Evolutionary conservation across 163 green algal genomes (phyloP).

Genomic region (Scenedesmus sp.): DNA sequence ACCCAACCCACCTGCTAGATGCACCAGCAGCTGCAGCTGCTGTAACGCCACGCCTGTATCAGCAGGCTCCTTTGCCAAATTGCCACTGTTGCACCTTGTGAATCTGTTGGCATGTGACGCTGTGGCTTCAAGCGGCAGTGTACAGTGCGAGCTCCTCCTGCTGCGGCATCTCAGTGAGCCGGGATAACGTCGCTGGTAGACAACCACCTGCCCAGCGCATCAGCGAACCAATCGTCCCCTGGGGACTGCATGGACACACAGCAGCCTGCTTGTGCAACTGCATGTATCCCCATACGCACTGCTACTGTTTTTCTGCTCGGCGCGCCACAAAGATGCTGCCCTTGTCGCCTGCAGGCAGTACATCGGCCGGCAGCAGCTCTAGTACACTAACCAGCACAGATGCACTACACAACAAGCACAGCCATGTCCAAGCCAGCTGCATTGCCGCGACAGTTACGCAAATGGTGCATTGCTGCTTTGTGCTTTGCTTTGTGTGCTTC

Average conservation of each 20-base stretch:
- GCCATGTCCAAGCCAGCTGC: not conserved
- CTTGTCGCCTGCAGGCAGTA: constrained; percentile 28
- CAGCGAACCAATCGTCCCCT: no score
- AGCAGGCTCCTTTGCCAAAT: not conserved
- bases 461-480: no score
- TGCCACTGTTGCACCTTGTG: not conserved
- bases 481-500: no score
- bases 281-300: not conserved
- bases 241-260: no score
- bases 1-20: not conserved
- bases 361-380: not conserved
- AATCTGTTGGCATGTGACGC: no score
- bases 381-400: not conserved
- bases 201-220: no score
- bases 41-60: not conserved
- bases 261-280: not conserved
- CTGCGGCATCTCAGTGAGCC: no score
- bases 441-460: no score
- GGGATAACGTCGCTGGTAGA: no score
- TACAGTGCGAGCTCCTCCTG: not conserved
- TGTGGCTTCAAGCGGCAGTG: not conserved
- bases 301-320: constrained; percentile 34
- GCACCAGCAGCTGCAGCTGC: constrained; percentile 10
- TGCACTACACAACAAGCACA: not conserved
- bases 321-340: constrained; percentile 36